Conservation (phyloP, 2,329 filamentous ascomycete species). For the Penicillium corylophilum region DNA sequence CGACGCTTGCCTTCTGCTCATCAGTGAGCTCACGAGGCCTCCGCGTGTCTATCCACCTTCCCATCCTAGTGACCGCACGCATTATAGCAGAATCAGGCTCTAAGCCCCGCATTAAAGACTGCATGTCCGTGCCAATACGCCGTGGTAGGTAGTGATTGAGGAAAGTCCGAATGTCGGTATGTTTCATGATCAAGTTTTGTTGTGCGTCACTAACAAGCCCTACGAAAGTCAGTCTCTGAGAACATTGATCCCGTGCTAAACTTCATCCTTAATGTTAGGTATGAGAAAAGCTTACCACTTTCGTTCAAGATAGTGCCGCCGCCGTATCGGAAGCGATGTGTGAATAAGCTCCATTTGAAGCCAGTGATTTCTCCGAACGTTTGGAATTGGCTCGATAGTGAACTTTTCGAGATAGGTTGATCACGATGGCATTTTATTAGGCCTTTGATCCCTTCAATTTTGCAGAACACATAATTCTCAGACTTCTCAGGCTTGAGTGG, state of each 20-base stretch:
- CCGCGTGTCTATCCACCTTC: neutral
- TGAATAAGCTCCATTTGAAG: conserved; percentile 1
- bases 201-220: too few relatives aligned
- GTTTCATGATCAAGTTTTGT: too few relatives aligned
- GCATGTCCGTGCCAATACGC: neutral
- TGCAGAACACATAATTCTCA: neutral
- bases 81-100: conserved; percentile 2
- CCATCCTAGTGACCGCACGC: neutral
- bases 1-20: neutral
- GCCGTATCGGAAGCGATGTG: neutral
- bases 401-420: neutral
- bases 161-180: too few relatives aligned
- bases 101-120: neutral
- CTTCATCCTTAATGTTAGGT: too few relatives aligned
- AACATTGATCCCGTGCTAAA: too few relatives aligned
- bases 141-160: too few relatives aligned
- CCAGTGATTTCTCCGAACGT: conserved; percentile 1
- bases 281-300: conserved; percentile 3
- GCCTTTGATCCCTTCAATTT: neutral
- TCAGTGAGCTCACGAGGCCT: conserved; percentile 2
- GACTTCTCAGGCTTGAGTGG: neutral
- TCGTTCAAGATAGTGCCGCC: neutral
- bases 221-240: too few relatives aligned
- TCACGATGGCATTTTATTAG: neutral
- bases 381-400: neutral